Conservation (phyloP, 1,284 basidiomycete species). For the Sporisorium reilianum region DNA sequence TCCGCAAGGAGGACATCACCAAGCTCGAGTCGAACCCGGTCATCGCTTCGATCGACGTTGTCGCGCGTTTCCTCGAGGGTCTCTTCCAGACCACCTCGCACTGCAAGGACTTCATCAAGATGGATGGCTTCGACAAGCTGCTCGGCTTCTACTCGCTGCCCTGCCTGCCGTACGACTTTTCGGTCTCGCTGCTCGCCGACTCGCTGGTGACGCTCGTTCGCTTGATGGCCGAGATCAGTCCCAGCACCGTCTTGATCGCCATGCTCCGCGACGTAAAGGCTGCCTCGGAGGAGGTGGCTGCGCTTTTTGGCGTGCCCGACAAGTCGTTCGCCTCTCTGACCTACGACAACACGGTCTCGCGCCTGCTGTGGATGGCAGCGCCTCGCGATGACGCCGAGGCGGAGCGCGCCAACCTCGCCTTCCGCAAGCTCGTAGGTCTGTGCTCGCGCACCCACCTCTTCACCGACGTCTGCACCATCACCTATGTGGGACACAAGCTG, state of each 20-base stretch:
- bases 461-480: conserved; percentile 89
- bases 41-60: conserved; percentile 61
- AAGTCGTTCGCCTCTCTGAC: conserved; percentile 37
- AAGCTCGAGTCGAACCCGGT: conserved; percentile 55
- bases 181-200: conserved; percentile 82
- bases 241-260: conserved; percentile 80
- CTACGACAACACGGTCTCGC: conserved; percentile 38
- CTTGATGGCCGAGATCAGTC: conserved; percentile 86
- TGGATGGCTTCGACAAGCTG: conserved; percentile 81
- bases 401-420: conserved; percentile 76
- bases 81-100: conserved; percentile 88
- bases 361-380: conserved; percentile 43
- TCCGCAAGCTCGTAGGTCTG: conserved; percentile 82
- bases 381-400: conserved; percentile 68
- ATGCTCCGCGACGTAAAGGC: conserved; percentile 80
- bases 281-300: conserved; percentile 78
- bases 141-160: conserved; percentile 84
- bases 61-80: conserved; percentile 77
- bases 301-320: conserved; percentile 75
- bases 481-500: conserved; percentile 80
- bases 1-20: conserved; percentile 47
- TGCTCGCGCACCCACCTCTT: conserved; percentile 85
- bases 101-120: conserved; percentile 88
- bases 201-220: conserved; percentile 89
- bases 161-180: conserved; percentile 90